Evolutionary conservation across 2,329 filamentous ascomycete genomes (phyloP), one percentile per base, ranked within the genome.

Genomic region (Monosporascus sp.): DNA sequence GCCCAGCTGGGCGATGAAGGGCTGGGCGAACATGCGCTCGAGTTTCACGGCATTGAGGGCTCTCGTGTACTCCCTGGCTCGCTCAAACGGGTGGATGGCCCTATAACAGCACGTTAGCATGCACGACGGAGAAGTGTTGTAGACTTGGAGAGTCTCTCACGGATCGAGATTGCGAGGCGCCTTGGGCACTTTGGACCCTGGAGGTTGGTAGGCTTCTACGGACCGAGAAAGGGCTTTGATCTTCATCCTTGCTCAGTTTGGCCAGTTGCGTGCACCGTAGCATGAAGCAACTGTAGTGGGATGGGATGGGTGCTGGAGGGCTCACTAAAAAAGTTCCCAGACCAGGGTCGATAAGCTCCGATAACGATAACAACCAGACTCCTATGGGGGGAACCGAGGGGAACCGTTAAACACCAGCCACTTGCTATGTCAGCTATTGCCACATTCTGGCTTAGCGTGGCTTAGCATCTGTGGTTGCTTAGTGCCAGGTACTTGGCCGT

Each of bases 21-120:
- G 89, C 50, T 86, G 79, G 31, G 87, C 87, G 71, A 96, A 96
- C 88, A 97, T 93, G 62, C 92, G 88, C 74, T 96, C 90, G 57
- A 97, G 75, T 71, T 97, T 97, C 54, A 91, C 90, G 25, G 92
- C 92, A 82, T 90, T 81, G 59, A 82, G 71, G 7, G 79, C 78
- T 52, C 78, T 70, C 50, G 75, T 70, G 61, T 78, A 79, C 50
- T 62, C 59, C 44, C 60, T 48, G 20, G 92, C 92, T 65, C 90
- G 81, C 73, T 96, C 91, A 72, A 97, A 96, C 2, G 90, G 92
- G 73, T 96, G 91, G 55, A 93, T 81, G 43, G 89, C 86, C 61
- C 62, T 65, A 45, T 4, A 45, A 47, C 45, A 50, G 78, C 75
- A 60, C 72, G 69, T 70, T 71, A 51, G 36, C 25, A 20, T 39